Conservation (phyloP, 306 rosid species). For the Citrullus colocynthis region DNA sequence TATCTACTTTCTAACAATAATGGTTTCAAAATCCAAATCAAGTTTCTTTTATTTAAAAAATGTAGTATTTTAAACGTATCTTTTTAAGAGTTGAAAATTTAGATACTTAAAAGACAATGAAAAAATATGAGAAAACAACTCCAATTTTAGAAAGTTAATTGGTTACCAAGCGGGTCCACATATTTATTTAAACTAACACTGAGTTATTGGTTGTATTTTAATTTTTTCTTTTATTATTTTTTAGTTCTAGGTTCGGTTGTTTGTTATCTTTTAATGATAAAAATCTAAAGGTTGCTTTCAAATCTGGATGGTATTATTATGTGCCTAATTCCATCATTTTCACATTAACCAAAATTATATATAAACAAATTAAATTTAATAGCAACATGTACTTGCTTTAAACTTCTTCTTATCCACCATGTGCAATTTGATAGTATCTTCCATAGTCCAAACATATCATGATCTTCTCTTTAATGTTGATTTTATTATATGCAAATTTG, state of each 20-base stretch:
- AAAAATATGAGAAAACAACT: no score
- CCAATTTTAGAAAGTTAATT: no score
- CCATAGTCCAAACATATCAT: background rate
- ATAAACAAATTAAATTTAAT: slow-evolving; percentile 14
- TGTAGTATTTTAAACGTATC: no score
- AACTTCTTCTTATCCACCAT: background rate
- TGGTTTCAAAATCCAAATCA: no score
- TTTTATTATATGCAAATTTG: background rate
- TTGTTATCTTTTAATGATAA: slow-evolving; percentile 13
- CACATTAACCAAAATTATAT: slow-evolving; percentile 29
- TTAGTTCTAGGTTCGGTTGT: background rate
- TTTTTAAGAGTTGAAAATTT: no score
- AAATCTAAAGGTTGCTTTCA: slow-evolving; percentile 52
- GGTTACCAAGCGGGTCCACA: no score
- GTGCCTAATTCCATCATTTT: slow-evolving; percentile 50
- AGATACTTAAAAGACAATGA: no score
- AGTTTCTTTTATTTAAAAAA: no score
- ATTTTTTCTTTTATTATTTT: background rate
- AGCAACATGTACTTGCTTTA: slow-evolving; percentile 11
- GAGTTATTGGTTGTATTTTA: background rate
- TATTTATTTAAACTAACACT: background rate
- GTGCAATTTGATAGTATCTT: background rate
- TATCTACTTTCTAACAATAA: no score
- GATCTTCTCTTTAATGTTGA: background rate
- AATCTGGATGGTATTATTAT: slow-evolving; percentile 51